Conservation (phyloP, 192 early-diverging fungal genomes). For the Chytriomyces sp. region DNA sequence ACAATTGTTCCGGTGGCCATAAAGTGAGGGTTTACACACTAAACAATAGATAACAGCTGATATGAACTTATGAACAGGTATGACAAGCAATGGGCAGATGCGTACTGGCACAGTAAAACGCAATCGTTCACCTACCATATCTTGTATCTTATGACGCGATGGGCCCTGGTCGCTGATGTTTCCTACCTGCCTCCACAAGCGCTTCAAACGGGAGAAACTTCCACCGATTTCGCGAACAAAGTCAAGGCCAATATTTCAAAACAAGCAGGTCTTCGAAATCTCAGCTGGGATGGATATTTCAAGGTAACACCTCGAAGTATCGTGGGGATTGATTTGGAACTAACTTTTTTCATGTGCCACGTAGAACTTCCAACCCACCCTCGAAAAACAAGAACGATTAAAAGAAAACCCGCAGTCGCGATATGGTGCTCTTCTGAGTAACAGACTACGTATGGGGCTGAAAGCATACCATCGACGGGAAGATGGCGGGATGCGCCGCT, state of each 20-base stretch:
- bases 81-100: conserved; percentile 59
- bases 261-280: conserved; percentile 56
- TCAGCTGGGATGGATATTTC: conserved; percentile 65
- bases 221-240: conserved; percentile 59
- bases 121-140: conserved; percentile 59
- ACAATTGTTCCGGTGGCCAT: conserved; percentile 58
- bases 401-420: conserved; percentile 48
- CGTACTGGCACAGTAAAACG: conserved; percentile 61
- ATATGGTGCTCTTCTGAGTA: conserved; percentile 48
- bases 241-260: conserved; percentile 61
- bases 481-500: conserved; percentile 29
- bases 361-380: conserved; percentile 44
- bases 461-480: not conserved
- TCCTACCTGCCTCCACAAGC: conserved; percentile 55
- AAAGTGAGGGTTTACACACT: conserved; percentile 31
- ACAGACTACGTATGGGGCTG: conserved; percentile 39
- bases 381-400: conserved; percentile 46
- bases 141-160: conserved; percentile 65
- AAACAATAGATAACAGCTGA: no score
- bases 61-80: conserved; percentile 34
- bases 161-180: conserved; percentile 61
- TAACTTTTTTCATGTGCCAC: conserved; percentile 1
- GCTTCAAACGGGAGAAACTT: conserved; percentile 42
- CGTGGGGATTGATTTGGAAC: not conserved
- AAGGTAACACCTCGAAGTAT: conserved; percentile 39